Base-by-base conservation (phyloP, 2,329 filamentous ascomycete genomes). In the Chrysoporthe cubensis region DNA sequence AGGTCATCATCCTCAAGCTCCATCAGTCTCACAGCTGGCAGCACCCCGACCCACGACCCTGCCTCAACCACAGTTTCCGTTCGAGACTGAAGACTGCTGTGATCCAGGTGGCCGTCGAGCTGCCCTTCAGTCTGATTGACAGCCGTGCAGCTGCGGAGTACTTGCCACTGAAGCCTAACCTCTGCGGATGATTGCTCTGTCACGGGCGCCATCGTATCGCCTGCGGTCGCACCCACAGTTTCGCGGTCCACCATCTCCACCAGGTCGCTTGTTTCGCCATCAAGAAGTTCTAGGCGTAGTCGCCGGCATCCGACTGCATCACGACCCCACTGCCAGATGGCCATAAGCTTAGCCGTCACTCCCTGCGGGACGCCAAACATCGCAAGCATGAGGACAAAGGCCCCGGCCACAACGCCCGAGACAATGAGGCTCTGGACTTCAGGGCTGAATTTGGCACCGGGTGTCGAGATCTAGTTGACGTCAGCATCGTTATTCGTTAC, bases 1-100 rank as follows among this genome's bases (percentile, higher is more conserved):
- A 61, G 43, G 21, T 48, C 43, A 9, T 48, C 59, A n/a, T 61
- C 59, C 18, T 48, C 59, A 18, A 61, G 42, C 8, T 61, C 59
- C 21, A 1, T 26, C 3, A 4, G 21, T 13, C n/a, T 48, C 14
- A 18, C 42, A 32, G 14, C 2, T 6, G 43, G 59, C 40, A 46
- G 42, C 5, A 26, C 16, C 26, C 37, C n/a, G 26, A 44, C 2
- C 59, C 59, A 61, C 16, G 59, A 18, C 13, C 59, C 59, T 40
- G 7, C 16, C 5, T 2, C 42, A 5, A 2, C 8, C 42, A 61
- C 40, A 5, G 5, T 8, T 2, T 44, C 57, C 11, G 18, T 21
- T 26, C 8, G 40, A 6, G 40, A 16, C n/a, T 26, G 37, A 42
- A n/a, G n/a, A 26, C n/a, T 5, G 4, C 3, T 4, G 2, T 4